A percentile compares a stretch with the other conserved stretches of the same genome.
phyloP scores from a whole-genome alignment of 495 filamentous ascomycete species.

The Lasiosphaeris hirsuta region DNA sequence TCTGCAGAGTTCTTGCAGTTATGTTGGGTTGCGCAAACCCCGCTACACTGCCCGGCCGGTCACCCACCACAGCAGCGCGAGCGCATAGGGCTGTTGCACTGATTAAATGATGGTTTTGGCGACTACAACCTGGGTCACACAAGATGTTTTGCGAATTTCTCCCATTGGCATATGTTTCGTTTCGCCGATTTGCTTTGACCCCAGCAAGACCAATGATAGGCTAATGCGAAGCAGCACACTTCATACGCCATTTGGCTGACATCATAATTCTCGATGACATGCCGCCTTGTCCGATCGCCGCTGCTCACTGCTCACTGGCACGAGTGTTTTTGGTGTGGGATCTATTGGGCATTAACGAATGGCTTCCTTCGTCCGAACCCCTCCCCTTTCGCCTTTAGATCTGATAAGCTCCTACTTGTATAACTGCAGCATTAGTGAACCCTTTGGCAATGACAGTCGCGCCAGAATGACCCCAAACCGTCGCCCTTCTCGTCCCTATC shows the following conservation, averaged over 20 bases:
- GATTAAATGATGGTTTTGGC: neutral
- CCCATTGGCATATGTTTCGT: neutral
- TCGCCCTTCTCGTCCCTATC: too few species aligned
- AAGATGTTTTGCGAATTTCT: neutral
- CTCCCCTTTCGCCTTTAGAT: too few species aligned
- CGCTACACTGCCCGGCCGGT: slow-evolving; percentile 7
- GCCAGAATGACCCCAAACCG: too few species aligned
- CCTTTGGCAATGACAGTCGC: too few species aligned
- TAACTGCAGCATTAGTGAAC: too few species aligned
- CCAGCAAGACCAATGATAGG: neutral
- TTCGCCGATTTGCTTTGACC: too few species aligned
- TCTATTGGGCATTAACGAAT: too few species aligned
- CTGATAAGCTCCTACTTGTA: too few species aligned
- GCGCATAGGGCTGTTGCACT: neutral
- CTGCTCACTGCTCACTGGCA: too few species aligned
- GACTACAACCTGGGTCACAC: too few species aligned
- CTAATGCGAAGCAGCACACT: neutral
- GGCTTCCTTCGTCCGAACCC: too few species aligned
- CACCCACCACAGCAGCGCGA: neutral
- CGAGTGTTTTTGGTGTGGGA: too few species aligned
- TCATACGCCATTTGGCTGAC: neutral
- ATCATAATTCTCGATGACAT: slow-evolving; percentile 1
- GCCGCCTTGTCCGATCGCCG: neutral
- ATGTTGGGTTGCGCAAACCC: slow-evolving; percentile 3
- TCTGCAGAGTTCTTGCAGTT: slow-evolving; percentile 11